Evolutionary conservation across 306 rosid species (phyloP), one percentile per base, ranked within the genome.

Genomic region (Fragaria nilgerrensis): DNA sequence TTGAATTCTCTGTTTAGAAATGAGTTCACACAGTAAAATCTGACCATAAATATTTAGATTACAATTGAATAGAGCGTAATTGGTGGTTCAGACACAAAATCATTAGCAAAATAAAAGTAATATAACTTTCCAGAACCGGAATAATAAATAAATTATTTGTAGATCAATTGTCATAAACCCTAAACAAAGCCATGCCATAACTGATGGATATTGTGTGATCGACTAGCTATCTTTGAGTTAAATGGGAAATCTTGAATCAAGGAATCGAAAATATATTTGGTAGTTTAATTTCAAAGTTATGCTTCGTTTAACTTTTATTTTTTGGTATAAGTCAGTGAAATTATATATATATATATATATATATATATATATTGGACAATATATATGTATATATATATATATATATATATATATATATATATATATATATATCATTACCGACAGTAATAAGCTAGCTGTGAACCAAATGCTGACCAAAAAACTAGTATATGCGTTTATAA

Each of bases 241-340:
- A 27, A 75, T 44, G 27, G 10, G 22, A 63, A 63, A 32, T 62
- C 22, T 70, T 48, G 41, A 74, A 58, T 41, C 19, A 47, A 9
- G 39, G 52, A n/a, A n/a, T n/a, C n/a, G n/a, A 16, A 74, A 59
- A 74, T 41, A 56, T n/a, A 32, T 63, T 29, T 63, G 68, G 44
- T 16, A 32, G 44, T 15, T 29, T 63, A 8, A 63, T 63, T 27
- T 32, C 3, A 63, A 32, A 15, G 17, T 62, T 62, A 61, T 29
- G n/a, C n/a, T 64, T 64, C 25, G 2, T 64, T 64, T 36, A 17
- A 34, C 10, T 23, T 34, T 34, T 56, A 4, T n/a, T 9, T 56
- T 56, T 4, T 56, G 14, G 29, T 10, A 7, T 0, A 63, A 34
- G 7, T 47, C 5, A 53, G 14, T 22, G 36, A 1, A 37, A 4